A percentile compares a stretch with the other conserved stretches of the same genome.
Conservation (phyloP, 2,329 filamentous ascomycete genomes). For the Beauveria varroae region DNA sequence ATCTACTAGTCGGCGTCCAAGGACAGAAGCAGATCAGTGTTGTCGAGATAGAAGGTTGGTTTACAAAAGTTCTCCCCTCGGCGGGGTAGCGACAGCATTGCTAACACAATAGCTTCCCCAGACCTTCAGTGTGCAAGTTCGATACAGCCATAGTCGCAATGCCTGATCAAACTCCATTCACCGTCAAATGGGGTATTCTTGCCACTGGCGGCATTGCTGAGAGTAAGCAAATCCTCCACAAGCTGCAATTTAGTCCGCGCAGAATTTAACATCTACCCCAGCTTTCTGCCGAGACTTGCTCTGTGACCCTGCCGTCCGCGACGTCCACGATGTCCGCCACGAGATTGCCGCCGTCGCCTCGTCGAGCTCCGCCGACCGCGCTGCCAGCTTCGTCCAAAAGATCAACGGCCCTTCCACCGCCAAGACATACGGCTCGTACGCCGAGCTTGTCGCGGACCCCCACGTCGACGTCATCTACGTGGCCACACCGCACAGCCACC, state of each 20-base stretch:
- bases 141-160: slow-evolving; percentile 21
- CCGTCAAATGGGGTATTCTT: slow-evolving; percentile 52
- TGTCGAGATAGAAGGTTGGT: neutral
- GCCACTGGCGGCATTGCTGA: slow-evolving; percentile 53
- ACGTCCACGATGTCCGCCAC: slow-evolving; percentile 66
- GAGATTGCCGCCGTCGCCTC: slow-evolving; percentile 73
- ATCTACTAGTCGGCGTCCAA: no score
- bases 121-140: neutral
- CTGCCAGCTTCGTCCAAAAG: slow-evolving; percentile 64
- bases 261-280: slow-evolving; percentile 18
- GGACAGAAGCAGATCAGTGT: neutral
- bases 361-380: slow-evolving; percentile 62
- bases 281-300: slow-evolving; percentile 73
- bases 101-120: neutral
- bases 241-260: neutral
- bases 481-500: slow-evolving; percentile 84
- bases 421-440: slow-evolving; percentile 72
- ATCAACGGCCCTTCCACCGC: slow-evolving; percentile 61
- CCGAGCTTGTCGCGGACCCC: slow-evolving; percentile 69
- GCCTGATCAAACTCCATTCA: slow-evolving; percentile 35
- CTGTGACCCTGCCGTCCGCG: slow-evolving; percentile 61
- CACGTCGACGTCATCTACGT: slow-evolving; percentile 83
- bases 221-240: slow-evolving; percentile 29
- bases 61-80: neutral
- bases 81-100: neutral